These are phyloP conservation scores for Paspalum vaginatum DNA, from an alignment of 176 grass and related monocot genomes.

Conservation along the genomic window DNA sequence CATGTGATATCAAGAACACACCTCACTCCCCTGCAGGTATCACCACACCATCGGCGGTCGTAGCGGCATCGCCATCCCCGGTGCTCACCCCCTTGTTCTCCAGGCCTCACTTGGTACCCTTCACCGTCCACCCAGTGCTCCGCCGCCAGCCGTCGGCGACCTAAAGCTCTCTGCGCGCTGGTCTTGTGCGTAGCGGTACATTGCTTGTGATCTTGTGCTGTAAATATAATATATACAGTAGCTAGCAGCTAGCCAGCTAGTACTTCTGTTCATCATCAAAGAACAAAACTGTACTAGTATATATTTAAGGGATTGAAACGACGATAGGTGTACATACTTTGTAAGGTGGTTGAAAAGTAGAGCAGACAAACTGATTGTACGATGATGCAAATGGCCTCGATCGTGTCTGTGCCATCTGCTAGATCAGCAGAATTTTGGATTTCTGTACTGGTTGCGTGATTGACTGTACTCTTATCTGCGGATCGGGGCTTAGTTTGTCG, in stretches of 20 bases:
- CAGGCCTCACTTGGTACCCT: conserved; percentile 29
- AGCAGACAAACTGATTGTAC: background rate
- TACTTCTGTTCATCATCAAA: background rate
- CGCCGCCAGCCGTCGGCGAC: conserved; percentile 40
- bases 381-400: background rate
- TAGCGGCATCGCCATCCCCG: background rate
- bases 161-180: background rate
- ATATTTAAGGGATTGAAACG: too few species aligned
- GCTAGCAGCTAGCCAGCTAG: background rate
- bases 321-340: background rate
- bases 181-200: background rate
- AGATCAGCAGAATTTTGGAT: conserved; percentile 8
- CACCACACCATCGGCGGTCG: background rate
- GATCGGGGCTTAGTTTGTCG: conserved; percentile 17
- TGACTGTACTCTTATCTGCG: conserved; percentile 23
- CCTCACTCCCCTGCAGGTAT: background rate
- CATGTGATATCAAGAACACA: conserved; percentile 4
- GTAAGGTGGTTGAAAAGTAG: conserved; percentile 8
- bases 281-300: background rate
- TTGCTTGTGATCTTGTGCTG: background rate
- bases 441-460: conserved; percentile 16
- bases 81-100: conserved; percentile 25
- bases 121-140: conserved; percentile 41
- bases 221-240: too few species aligned
- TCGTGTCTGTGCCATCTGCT: background rate